Conservation (phyloP, 2,329 filamentous ascomycete species). For the Neocucurbitaria cava region DNA sequence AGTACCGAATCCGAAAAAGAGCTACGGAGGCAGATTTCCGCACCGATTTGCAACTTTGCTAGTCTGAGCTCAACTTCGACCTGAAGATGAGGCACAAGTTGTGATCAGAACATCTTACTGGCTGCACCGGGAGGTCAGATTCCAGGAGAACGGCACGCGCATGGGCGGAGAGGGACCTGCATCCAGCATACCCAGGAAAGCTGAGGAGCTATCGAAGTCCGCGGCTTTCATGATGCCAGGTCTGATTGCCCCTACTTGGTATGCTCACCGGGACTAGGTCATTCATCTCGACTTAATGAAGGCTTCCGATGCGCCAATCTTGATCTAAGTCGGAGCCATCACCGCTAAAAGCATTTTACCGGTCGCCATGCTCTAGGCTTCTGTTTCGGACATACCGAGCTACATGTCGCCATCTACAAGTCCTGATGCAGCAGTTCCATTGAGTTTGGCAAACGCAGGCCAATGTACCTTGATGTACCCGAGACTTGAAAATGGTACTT, state of each 20-base stretch:
- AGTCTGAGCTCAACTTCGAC: conserved; percentile 20
- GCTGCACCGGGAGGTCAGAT: conserved; percentile 2
- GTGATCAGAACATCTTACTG: conserved; percentile 14
- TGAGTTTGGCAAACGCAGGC: not conserved
- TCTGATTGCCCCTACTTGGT: not conserved
- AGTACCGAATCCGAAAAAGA: conserved; percentile 20
- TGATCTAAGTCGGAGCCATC: conserved; percentile 6
- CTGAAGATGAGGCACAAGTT: conserved; percentile 25
- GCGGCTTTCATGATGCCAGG: not conserved
- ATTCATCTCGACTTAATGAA: not conserved
- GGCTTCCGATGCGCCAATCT: not conserved
- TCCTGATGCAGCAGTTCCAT: not conserved
- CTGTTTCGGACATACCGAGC: conserved; percentile 17
- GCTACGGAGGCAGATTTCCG: conserved; percentile 32
- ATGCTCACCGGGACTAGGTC: not conserved
- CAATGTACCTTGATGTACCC: not conserved
- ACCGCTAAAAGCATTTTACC: conserved; percentile 6
- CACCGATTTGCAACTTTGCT: conserved; percentile 17
- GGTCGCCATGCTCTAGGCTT: conserved; percentile 8
- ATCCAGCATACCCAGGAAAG: conserved; percentile 16
- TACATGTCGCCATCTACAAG: not conserved
- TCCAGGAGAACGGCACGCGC: conserved; percentile 16
- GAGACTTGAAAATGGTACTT: not conserved
- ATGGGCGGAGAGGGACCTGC: conserved; percentile 25
- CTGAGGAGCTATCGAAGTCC: not conserved